Evolutionary conservation across 495 filamentous ascomycete genomes (phyloP).

Genomic region (Aspergillus coremiiformis): DNA sequence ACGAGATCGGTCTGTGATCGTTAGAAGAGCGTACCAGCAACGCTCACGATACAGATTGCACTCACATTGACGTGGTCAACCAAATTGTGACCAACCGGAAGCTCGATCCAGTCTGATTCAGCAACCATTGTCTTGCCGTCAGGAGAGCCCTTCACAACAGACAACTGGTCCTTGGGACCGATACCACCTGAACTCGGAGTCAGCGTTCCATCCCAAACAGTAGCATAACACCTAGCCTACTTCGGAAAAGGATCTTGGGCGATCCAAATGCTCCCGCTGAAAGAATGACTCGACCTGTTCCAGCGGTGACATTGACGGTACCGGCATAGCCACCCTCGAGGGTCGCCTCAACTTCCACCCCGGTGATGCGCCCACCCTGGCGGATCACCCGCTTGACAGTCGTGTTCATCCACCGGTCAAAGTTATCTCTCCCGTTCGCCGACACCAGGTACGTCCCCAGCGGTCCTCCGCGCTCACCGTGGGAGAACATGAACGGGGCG

Average conservation of each 20-base stretch:
- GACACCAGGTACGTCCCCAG: constrained; percentile 5
- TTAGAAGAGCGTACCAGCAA: background rate
- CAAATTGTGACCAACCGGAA: constrained; percentile 4
- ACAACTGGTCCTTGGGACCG: constrained; percentile 5
- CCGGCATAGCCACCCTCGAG: constrained; percentile 2
- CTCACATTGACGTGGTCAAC: constrained; percentile 4
- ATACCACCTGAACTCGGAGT: background rate
- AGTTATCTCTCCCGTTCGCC: constrained; percentile 1
- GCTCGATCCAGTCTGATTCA: constrained; percentile 3
- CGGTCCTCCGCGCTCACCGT: constrained; percentile 4
- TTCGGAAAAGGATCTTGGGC: constrained; percentile 1
- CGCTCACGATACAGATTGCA: background rate
- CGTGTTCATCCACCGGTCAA: constrained; percentile 3
- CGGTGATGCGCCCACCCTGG: background rate
- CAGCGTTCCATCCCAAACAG: background rate
- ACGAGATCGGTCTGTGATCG: constrained; percentile 10
- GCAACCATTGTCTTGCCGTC: constrained; percentile 2
- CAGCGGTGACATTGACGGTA: constrained; percentile 1
- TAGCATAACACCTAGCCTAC: background rate
- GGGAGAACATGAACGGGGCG: constrained; percentile 5
- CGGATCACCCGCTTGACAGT: constrained; percentile 1
- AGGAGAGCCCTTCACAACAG: background rate
- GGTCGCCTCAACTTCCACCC: constrained; percentile 3
- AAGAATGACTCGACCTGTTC: background rate
- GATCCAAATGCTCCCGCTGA: constrained; percentile 3